Base-by-base conservation (phyloP, 768 basidiomycete species). In the Trametes cingulata region DNA sequence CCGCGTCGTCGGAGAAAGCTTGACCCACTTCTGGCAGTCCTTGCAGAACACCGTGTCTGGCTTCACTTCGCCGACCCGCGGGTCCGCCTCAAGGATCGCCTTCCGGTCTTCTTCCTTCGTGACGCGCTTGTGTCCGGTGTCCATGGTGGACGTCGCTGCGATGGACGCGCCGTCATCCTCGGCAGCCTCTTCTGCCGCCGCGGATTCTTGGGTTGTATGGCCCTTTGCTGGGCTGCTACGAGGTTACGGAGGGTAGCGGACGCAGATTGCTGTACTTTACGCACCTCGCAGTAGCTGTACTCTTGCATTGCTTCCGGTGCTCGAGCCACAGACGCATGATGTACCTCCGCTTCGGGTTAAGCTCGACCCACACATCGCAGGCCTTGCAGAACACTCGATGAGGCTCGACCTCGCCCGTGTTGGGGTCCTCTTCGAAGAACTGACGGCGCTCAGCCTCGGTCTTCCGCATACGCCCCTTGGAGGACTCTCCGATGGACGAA, bases 21-120 rank as follows among this genome's bases (percentile, higher is more conserved):
- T 77, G 57, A 91, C 77, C 87, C 87, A 89, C 60, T 78, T 83
- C 54, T 82, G 73, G 68, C 90, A 91, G 37, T 75, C 76, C 63
- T 78, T 79, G 69, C 90, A 91, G 50, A 81, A 73, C 17, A 82
- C 83, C 55, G 78, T 76, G 51, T 82, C 73, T 5, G 80, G 75
- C 64, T 83, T 76, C 17, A 85, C 75, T 52, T 77, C 79, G 49
- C 80, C 80, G 4, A 76, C 75, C 52, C 77, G 76, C 13, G 81
- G 77, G 69, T 90, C 88, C 2, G 76, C 71, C 53, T 83, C 80
- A 3, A 91, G 73, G 27, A 75, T 60, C 13, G 78, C 78, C 62
- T 81, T 80, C 58, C 85, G 77, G 63, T 86, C 80, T 47, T 73
- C 74, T 62, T 75, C 77, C 68, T 76, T 62, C 67, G 72, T 17